Evolutionary conservation across 2,329 filamentous ascomycete genomes (phyloP).

Genomic region (Eurotiales sp.): DNA sequence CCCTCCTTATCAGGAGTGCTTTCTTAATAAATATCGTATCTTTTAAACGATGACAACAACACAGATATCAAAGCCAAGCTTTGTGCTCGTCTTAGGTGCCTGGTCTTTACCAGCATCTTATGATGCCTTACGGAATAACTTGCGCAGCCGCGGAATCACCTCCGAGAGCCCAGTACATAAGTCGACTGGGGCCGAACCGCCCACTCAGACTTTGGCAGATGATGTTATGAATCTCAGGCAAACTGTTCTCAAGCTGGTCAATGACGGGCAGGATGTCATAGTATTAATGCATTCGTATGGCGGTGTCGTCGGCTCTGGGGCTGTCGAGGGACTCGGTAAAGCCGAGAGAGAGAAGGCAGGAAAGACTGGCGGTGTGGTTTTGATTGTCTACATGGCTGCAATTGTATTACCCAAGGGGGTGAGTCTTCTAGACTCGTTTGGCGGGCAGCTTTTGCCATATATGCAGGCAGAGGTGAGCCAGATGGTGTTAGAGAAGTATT

Average conservation of each 20-base stretch:
- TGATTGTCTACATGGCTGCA: conserved; percentile 29
- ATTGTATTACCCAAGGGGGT: conserved; percentile 34
- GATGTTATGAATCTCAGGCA: conserved; percentile 25
- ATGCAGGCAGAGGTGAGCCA: no score
- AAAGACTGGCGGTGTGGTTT: conserved; percentile 26
- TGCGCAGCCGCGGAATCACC: no score
- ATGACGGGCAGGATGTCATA: conserved; percentile 25
- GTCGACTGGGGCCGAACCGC: conserved; percentile 15
- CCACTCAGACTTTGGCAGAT: conserved; percentile 31
- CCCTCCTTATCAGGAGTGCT: no score
- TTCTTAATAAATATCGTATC: no score
- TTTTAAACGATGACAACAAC: no score
- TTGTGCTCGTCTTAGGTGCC: no score
- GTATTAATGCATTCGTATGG: conserved; percentile 34
- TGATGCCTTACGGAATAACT: no score
- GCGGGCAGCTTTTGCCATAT: no score
- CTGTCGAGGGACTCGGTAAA: conserved; percentile 26
- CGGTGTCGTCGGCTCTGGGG: conserved; percentile 28
- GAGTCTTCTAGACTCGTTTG: conserved; percentile 8
- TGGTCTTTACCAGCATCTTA: no score
- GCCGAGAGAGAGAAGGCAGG: conserved; percentile 21
- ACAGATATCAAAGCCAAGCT: no score
- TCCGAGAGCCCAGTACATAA: no score
- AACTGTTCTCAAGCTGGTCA: conserved; percentile 25
- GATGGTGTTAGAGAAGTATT: no score